These are phyloP conservation scores for Jasminum sambac DNA, from an alignment of 257 asterid species.

Conservation along the genomic window DNA sequence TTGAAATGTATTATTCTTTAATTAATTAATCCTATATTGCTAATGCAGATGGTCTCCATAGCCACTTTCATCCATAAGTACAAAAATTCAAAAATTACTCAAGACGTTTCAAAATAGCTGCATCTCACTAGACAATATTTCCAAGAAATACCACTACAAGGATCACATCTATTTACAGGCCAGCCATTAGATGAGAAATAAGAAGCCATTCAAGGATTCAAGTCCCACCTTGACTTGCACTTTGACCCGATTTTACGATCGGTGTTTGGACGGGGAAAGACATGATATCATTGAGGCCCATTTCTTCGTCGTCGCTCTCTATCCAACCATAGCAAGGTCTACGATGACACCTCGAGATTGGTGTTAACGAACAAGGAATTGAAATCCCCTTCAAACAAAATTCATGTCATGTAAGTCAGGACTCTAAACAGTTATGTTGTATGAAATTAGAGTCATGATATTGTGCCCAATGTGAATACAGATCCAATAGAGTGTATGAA, in stretches of 20 bases:
- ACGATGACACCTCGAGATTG: neutral
- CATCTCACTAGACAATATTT: too few species aligned
- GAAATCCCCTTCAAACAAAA: too few species aligned
- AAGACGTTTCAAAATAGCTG: neutral
- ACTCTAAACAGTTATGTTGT: too few species aligned
- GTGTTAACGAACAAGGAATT: neutral
- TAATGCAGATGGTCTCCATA: too few species aligned
- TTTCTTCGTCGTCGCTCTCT: neutral
- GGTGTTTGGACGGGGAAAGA: neutral
- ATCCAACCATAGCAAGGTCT: neutral
- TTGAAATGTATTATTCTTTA: too few species aligned
- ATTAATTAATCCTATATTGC: too few species aligned
- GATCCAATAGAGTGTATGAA: too few species aligned
- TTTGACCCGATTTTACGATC: neutral
- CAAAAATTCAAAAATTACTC: neutral
- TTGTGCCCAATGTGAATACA: too few species aligned
- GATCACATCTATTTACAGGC: neutral
- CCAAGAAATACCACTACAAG: too few species aligned
- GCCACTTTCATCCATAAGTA: too few species aligned
- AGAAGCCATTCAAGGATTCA: neutral
- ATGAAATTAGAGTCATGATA: too few species aligned
- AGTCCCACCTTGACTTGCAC: slow-evolving; percentile 2
- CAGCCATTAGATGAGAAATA: neutral
- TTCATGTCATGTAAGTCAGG: too few species aligned
- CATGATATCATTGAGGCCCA: neutral